Conservation (phyloP, 768 basidiomycete genomes). For the Suillus discolor region DNA sequence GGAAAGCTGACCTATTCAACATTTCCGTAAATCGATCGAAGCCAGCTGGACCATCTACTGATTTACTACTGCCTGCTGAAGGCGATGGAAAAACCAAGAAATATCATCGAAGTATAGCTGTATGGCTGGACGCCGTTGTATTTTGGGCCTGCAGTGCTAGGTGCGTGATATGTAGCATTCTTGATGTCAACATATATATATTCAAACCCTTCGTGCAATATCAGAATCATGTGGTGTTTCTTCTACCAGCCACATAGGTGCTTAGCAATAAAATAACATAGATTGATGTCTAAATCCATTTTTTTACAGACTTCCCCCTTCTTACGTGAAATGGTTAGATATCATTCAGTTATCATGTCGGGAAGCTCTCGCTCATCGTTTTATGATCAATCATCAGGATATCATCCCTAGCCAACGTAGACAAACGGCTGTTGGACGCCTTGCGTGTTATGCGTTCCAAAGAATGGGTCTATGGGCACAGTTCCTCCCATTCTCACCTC, state of each 20-base stretch:
- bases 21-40: neutral
- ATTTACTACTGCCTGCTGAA: neutral
- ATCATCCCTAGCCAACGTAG: conserved; percentile 65
- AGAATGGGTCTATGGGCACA: conserved; percentile 60
- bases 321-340: conserved; percentile 64
- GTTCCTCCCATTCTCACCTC: conserved; percentile 42
- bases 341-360: neutral
- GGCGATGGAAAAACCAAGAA: conserved; percentile 30
- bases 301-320: conserved; percentile 36
- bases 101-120: conserved; percentile 39
- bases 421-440: conserved; percentile 55
- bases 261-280: conserved; percentile 6
- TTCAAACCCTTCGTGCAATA: conserved; percentile 4
- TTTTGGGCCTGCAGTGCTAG: conserved; percentile 82
- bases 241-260: conserved; percentile 77
- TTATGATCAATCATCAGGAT: conserved; percentile 48
- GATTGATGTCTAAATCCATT: conserved; percentile 7
- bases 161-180: conserved; percentile 37
- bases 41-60: neutral
- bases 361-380: neutral
- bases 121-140: conserved; percentile 63
- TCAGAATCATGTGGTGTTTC: conserved; percentile 89
- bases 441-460: conserved; percentile 57
- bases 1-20: neutral
- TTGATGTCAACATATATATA: neutral